A percentile compares a stretch with the other conserved stretches of the same genome.
Evolutionary conservation across 352 stramenopile species (phyloP).

Genomic region (Elongisporangium anandrum): DNA sequence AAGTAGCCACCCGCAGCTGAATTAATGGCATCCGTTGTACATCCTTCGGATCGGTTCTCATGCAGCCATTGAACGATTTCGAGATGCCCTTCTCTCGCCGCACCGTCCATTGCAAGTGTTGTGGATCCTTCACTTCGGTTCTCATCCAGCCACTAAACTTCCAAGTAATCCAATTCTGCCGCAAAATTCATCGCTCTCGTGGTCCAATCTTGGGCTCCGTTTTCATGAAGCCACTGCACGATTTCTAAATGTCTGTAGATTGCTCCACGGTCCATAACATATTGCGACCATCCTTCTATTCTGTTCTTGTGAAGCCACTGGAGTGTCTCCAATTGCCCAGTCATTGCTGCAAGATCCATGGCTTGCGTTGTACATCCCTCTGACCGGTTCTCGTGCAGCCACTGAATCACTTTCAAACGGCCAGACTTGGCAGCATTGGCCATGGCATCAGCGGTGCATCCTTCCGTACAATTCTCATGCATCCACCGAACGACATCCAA

Average conservation of each 20-base stretch:
- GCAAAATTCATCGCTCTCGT: too few relatives aligned
- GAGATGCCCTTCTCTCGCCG: constrained; percentile 23
- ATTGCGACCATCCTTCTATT: too few relatives aligned
- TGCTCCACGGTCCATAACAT: too few relatives aligned
- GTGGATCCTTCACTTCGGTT: constrained; percentile 31
- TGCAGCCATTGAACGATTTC: constrained; percentile 45
- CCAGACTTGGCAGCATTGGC: neutral
- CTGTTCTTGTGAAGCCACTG: too few relatives aligned
- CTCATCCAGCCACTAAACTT: neutral
- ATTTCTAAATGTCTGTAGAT: too few relatives aligned
- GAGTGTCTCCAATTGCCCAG: too few relatives aligned
- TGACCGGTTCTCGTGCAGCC: neutral
- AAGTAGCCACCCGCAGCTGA: too few relatives aligned
- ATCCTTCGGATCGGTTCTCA: constrained; percentile 26
- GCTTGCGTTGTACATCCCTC: neutral
- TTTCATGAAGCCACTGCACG: too few relatives aligned
- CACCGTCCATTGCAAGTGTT: constrained; percentile 37
- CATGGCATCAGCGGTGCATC: neutral
- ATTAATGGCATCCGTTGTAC: too few relatives aligned
- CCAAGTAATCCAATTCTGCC: too few relatives aligned
- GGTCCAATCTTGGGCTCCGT: too few relatives aligned
- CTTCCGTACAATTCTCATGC: neutral
- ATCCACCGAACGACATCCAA: neutral
- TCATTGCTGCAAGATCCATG: constrained; percentile 32
- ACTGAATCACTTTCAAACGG: neutral